Base-by-base conservation (phyloP, 306 rosid species). In the Macrotyloma uniflorum region DNA sequence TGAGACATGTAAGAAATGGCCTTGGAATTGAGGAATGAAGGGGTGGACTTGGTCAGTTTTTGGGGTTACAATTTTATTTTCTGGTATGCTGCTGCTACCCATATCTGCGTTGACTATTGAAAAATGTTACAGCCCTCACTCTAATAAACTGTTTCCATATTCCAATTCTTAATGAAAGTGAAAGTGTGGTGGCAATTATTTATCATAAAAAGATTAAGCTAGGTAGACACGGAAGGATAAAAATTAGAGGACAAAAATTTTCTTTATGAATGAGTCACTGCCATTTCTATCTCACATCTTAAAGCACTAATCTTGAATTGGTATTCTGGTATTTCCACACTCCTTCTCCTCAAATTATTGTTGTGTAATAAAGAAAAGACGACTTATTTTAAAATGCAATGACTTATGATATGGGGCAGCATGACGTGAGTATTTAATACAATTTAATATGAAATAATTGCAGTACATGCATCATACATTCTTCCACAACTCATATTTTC, bases 21-120 rank as follows among this genome's bases (percentile, higher is more conserved):
- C 45, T 80, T 47, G 81, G 79, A 69, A 23, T 79, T 54, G 59
- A 57, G 49, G 61, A 78, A 40, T 28, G 59, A 83, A 70, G 76
- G 49, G 61, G 57, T 74, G 57, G 84, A 87, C 72, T 36, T 82
- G 77, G 85, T 76, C 65, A 69, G 8, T 54, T 79, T 73, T 74
- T 70, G 77, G 67, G 81, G 45, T 78, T 49, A 83, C 74, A 86
- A 79, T 64, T 82, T 85, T 67, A 43, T 28, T 81, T 79, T 72
- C 74, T 66, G 20, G 72, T 58, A 67, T 23, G 11, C 57, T 54
- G 24, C 62, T 54, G 24, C 57, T 59, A 62, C 65, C 59, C 65
- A 69, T 72, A 59, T 76, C 75, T 73, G 72, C 61, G 81, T 83
- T 81, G 85, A 82, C 94, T 77, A 86, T 8, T 87, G 93, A 84